Evolutionary conservation across 495 filamentous ascomycete species (phyloP).

Genomic region (Barbatosphaeria neglecta): DNA sequence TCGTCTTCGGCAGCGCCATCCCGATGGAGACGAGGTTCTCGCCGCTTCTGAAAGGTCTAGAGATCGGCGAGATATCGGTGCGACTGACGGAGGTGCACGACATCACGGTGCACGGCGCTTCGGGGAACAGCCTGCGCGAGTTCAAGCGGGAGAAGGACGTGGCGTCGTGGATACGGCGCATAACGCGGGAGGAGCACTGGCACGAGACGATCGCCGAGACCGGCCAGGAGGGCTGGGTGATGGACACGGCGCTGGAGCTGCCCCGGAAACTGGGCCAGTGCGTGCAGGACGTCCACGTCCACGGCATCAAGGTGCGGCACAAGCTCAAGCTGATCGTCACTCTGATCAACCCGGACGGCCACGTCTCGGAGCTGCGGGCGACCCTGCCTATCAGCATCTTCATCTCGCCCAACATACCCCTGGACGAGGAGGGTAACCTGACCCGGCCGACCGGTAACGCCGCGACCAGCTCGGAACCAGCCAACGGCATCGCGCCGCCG

Average conservation of each 20-base stretch:
- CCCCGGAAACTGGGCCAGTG: slow-evolving; percentile 69
- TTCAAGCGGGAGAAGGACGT: slow-evolving; percentile 54
- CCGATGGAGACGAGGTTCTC: slow-evolving; percentile 69
- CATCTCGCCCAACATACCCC: slow-evolving; percentile 80
- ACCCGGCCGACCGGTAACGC: slow-evolving; percentile 39
- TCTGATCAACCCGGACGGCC: slow-evolving; percentile 86
- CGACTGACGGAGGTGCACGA: slow-evolving; percentile 71
- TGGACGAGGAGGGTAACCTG: slow-evolving; percentile 69
- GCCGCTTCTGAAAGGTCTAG: slow-evolving; percentile 76
- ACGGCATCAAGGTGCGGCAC: slow-evolving; percentile 77
- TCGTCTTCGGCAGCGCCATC: slow-evolving; percentile 78
- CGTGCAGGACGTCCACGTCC: slow-evolving; percentile 72
- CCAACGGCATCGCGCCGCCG: slow-evolving; percentile 58
- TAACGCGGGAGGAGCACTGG: slow-evolving; percentile 46
- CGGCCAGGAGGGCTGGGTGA: slow-evolving; percentile 62
- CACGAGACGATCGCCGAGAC: slow-evolving; percentile 59
- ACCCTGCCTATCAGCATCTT: slow-evolving; percentile 80
- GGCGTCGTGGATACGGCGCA: slow-evolving; percentile 46
- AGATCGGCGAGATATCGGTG: slow-evolving; percentile 63
- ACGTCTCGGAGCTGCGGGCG: slow-evolving; percentile 82
- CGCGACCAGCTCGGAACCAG: slow-evolving; percentile 15
- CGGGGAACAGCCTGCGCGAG: slow-evolving; percentile 40
- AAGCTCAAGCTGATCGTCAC: slow-evolving; percentile 78
- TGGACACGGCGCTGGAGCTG: slow-evolving; percentile 55
- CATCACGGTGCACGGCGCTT: slow-evolving; percentile 38